These are phyloP conservation scores for Fusarium decemcellulare DNA, from an alignment of 2,329 filamentous ascomycete species.

Conservation along the genomic window DNA sequence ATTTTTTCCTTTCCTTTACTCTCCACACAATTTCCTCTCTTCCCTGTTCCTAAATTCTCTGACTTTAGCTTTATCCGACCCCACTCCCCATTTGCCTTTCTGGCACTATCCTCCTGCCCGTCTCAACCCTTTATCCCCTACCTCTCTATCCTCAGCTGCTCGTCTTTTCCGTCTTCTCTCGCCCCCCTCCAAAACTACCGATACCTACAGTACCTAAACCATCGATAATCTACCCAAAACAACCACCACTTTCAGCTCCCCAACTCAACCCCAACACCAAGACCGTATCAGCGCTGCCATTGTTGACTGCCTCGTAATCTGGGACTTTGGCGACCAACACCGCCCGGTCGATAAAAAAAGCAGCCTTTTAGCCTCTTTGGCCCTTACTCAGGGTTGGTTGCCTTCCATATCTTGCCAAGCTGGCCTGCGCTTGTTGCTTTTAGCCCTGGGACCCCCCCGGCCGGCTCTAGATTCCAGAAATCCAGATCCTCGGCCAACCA, in stretches of 20 bases:
- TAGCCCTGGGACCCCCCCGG: slow-evolving; percentile 36
- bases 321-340: slow-evolving; percentile 22
- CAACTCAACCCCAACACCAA: background rate
- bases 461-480: slow-evolving; percentile 45
- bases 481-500: slow-evolving; percentile 48
- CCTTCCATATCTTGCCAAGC: slow-evolving; percentile 33
- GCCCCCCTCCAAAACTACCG: slow-evolving; percentile 7
- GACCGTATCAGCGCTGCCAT: background rate
- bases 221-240: slow-evolving; percentile 19
- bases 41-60: slow-evolving; percentile 22
- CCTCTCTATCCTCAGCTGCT: slow-evolving; percentile 18
- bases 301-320: slow-evolving; percentile 21
- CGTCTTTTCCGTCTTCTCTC: slow-evolving; percentile 16
- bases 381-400: slow-evolving; percentile 27
- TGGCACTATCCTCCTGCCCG: slow-evolving; percentile 11
- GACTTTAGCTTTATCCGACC: slow-evolving; percentile 22
- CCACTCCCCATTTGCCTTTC: slow-evolving; percentile 17
- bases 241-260: background rate
- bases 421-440: slow-evolving; percentile 44
- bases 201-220: background rate
- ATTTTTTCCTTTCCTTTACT: slow-evolving; percentile 16
- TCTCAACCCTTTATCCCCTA: slow-evolving; percentile 27
- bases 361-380: slow-evolving; percentile 28
- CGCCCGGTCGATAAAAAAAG: background rate
- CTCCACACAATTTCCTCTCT: slow-evolving; percentile 24